Conservation (phyloP, 352 stramenopile species). For the Hyaloperonospora brassicae region DNA sequence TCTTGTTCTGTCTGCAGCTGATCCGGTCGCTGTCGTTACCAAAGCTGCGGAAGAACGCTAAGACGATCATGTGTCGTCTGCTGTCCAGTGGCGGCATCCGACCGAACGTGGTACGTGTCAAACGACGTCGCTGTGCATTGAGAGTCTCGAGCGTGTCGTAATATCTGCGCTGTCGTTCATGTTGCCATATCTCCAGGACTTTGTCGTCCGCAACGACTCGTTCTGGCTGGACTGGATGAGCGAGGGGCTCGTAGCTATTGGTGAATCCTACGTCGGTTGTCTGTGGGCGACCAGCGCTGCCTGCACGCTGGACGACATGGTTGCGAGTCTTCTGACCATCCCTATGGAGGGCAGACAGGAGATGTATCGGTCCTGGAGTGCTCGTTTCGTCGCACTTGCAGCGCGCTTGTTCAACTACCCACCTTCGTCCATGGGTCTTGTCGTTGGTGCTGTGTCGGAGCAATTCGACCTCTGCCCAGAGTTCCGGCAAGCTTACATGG, state of each 20-base stretch:
- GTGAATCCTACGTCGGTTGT: conserved; percentile 71
- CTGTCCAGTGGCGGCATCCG: conserved; percentile 53
- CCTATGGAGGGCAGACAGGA: conserved; percentile 73
- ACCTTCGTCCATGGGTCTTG: conserved; percentile 53
- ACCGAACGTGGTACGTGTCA: conserved; percentile 34
- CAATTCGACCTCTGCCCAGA: conserved; percentile 68
- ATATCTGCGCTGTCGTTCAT: not conserved
- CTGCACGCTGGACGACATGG: conserved; percentile 57
- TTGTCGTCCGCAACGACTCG: conserved; percentile 65
- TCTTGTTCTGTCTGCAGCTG: conserved; percentile 54
- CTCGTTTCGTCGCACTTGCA: conserved; percentile 61
- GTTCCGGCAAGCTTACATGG: conserved; percentile 69
- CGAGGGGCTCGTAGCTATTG: conserved; percentile 72
- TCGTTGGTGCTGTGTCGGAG: conserved; percentile 59
- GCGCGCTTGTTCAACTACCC: conserved; percentile 74
- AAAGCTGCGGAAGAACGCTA: conserved; percentile 56
- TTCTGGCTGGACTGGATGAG: conserved; percentile 87
- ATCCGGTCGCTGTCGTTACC: conserved; percentile 68
- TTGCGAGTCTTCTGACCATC: conserved; percentile 70
- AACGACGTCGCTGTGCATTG: not conserved
- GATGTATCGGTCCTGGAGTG: conserved; percentile 83
- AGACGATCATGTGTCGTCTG: conserved; percentile 66
- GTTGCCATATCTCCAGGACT: conserved; percentile 34
- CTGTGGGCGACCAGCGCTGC: conserved; percentile 55
- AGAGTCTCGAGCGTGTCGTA: not conserved